Percentiles rank a stretch among this genome's conserved stretches.
phyloP scores from a whole-genome alignment of 306 rosid species.

The Myrica gale region DNA sequence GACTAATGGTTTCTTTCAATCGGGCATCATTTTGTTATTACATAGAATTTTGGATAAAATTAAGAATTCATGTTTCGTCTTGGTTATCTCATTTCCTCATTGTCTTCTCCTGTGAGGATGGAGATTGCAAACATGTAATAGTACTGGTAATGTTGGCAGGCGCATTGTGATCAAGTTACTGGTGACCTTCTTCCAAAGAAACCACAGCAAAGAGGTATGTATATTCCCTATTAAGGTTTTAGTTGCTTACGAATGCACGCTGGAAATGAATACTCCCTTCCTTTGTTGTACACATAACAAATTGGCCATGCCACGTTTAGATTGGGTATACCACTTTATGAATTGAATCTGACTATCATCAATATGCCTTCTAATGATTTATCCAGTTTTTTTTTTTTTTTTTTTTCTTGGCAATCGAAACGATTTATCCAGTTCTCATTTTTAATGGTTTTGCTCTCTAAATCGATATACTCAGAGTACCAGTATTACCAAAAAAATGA shows the following conservation, averaged over 20 bases:
- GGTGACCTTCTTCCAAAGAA: conserved; percentile 85
- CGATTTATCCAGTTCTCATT: neutral
- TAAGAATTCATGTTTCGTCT: neutral
- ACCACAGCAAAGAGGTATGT: conserved; percentile 93
- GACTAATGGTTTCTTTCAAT: conserved; percentile 8
- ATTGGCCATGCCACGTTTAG: neutral
- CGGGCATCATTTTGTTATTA: neutral
- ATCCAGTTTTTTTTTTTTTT: neutral
- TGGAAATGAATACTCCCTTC: neutral
- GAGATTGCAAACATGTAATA: conserved; percentile 7
- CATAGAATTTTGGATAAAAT: conserved; percentile 13
- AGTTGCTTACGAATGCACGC: conserved; percentile 15
- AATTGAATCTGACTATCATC: neutral
- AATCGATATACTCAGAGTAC: conserved; percentile 4
- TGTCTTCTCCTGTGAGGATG: neutral
- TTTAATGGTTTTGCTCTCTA: conserved; percentile 3
- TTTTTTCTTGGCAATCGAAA: no score
- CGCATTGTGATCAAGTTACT: conserved; percentile 93
- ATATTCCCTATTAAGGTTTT: conserved; percentile 4
- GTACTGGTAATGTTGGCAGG: conserved; percentile 54
- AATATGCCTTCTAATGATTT: neutral
- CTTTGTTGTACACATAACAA: conserved; percentile 1
- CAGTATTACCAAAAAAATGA: conserved; percentile 6
- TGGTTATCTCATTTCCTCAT: conserved; percentile 9
- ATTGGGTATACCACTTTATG: neutral